phyloP scores from a whole-genome alignment of 441 rosid species.

The Corymbia citriodora region DNA sequence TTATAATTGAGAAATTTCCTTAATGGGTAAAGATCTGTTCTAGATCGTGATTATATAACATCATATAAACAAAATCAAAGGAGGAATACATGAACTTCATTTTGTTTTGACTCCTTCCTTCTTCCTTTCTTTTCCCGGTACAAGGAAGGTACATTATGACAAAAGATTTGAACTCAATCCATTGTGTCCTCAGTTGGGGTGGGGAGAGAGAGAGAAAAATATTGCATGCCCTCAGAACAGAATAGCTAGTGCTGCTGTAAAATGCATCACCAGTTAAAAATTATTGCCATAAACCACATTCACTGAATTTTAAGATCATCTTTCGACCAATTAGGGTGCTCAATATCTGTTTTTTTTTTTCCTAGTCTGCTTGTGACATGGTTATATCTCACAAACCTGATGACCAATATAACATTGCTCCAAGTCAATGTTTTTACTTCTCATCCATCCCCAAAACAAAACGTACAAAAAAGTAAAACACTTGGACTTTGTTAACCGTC shows the following conservation, averaged over 20 bases:
- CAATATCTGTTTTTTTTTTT: neutral
- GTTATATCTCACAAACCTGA: neutral
- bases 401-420: neutral
- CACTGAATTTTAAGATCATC: neutral
- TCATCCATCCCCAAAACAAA: neutral
- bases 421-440: neutral
- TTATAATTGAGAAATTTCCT: neutral
- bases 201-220: neutral
- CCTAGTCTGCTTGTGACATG: neutral
- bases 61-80: neutral
- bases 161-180: neutral
- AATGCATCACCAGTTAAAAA: neutral
- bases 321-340: neutral
- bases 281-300: neutral
- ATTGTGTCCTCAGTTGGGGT: neutral
- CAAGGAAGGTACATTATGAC: neutral
- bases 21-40: neutral
- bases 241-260: neutral
- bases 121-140: neutral
- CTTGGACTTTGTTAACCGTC: neutral
- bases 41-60: neutral
- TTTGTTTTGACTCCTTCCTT: neutral
- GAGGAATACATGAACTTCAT: neutral
- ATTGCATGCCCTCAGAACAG: neutral
- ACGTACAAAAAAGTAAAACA: neutral